A percentile compares a stretch with the other conserved stretches of the same genome.
These are phyloP conservation scores for Trichoderma breve DNA, from an alignment of 2,329 filamentous ascomycete species.

Conservation along the genomic window DNA sequence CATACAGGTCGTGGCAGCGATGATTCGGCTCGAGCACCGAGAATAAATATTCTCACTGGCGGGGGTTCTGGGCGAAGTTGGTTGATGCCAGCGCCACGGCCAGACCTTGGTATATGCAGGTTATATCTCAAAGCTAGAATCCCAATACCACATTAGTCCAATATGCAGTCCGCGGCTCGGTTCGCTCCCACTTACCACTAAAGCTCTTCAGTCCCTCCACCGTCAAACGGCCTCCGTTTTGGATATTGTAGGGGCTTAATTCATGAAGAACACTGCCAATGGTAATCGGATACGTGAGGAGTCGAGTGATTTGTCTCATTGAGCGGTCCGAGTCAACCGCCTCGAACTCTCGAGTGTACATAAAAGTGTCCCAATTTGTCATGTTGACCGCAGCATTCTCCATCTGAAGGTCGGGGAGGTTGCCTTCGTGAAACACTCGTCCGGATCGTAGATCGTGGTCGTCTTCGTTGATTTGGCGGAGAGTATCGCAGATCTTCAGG, in stretches of 20 bases:
- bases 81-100: constrained; percentile 70
- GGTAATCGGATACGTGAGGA: constrained; percentile 91
- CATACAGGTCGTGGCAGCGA: constrained; percentile 91
- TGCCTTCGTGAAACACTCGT: constrained; percentile 88
- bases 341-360: constrained; percentile 88
- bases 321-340: constrained; percentile 88
- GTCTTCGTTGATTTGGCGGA: constrained; percentile 94
- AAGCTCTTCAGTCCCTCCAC: constrained; percentile 90
- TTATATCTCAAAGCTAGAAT: constrained; percentile 80
- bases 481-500: constrained; percentile 84
- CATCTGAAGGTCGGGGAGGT: constrained; percentile 84
- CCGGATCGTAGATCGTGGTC: constrained; percentile 93
- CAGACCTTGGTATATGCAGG: constrained; percentile 80
- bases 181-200: constrained; percentile 62
- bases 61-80: constrained; percentile 81
- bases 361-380: constrained; percentile 97
- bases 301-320: constrained; percentile 87
- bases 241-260: constrained; percentile 85
- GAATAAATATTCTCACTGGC: constrained; percentile 85
- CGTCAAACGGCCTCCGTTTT: constrained; percentile 72
- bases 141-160: neutral
- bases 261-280: constrained; percentile 91
- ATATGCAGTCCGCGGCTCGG: neutral
- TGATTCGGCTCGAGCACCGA: constrained; percentile 95
- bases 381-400: constrained; percentile 94